Evolutionary conservation across 2,329 filamentous ascomycete genomes (phyloP).

Genomic region (Scedosporium boydii): DNA sequence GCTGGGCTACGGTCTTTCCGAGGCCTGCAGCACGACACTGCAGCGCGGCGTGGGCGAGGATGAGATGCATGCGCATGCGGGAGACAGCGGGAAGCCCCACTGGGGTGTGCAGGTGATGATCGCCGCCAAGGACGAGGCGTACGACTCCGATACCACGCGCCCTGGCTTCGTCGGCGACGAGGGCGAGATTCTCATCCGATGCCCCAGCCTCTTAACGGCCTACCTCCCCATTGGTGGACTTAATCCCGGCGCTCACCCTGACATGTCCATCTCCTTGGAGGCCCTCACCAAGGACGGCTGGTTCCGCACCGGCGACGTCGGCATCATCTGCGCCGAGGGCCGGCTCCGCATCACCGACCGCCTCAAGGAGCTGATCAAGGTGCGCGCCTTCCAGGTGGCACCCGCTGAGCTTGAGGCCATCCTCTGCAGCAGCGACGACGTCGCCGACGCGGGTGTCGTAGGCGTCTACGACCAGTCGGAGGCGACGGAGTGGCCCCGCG

Average conservation of each 20-base stretch:
- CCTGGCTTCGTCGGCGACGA: constrained; percentile 36
- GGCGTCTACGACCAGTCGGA: constrained; percentile 45
- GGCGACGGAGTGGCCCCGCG: constrained; percentile 53
- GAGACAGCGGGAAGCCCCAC: constrained; percentile 57
- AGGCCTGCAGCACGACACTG: constrained; percentile 55
- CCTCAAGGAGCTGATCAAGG: constrained; percentile 59
- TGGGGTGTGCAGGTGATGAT: constrained; percentile 56
- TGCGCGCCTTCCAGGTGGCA: constrained; percentile 50
- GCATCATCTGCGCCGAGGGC: constrained; percentile 43
- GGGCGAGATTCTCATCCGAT: constrained; percentile 58
- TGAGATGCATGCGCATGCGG: constrained; percentile 34
- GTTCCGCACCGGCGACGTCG: constrained; percentile 64
- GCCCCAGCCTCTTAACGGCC: constrained; percentile 55
- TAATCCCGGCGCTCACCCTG: constrained; percentile 12
- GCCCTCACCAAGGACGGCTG: constrained; percentile 47
- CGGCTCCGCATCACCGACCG: constrained; percentile 60
- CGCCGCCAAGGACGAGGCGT: constrained; percentile 38
- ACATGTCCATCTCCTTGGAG: constrained; percentile 27
- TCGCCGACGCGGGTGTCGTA: constrained; percentile 59
- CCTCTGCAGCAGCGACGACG: constrained; percentile 25
- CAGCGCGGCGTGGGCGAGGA: constrained; percentile 44
- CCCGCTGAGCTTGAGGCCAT: constrained; percentile 38
- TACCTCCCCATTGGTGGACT: constrained; percentile 53
- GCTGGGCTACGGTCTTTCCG: constrained; percentile 70
- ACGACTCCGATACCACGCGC: constrained; percentile 19